Base-by-base conservation (phyloP, 768 basidiomycete species). In the Mycena crocata region DNA sequence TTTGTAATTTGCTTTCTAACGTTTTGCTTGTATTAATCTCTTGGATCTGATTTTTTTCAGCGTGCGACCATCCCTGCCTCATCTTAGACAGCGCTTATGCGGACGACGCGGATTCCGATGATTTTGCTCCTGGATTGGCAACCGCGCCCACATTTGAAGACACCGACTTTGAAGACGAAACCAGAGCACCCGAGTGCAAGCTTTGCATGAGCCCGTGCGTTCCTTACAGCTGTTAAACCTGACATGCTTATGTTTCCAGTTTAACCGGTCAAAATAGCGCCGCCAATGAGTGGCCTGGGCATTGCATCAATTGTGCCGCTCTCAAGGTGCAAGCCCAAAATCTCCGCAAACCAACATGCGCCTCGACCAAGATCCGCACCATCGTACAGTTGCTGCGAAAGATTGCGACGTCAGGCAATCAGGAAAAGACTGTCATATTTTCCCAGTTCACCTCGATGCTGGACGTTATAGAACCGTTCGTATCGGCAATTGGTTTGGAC, bases 341-440 rank as follows among this genome's bases (percentile, higher is more conserved):
- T 50, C 83, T 82, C 51, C 84, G 84, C 37, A 72, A 78, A 8
- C 83, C 89, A n/a, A 90, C 89, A 5, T 92, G 91, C 0, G 84
- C 87, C 26, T 95, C 94, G 4, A 90, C 96, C n/a, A 99, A 99
- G 79, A 93, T 95, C 59, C 85, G 90, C 31, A 93, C 91, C 85
- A 86, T 94, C 45, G 70, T 96, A 42, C 84, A 90, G 71, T 76
- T 98, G 12, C 81, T 99, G 34, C 71, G 80, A 19, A 84, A 87
- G 17, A 89, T 95, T 57, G 85, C 89, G 15, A 81, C 86, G 57
- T 84, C 87, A 13, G 78, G 85, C 21, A 75, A 83, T 15, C 77
- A 80, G 67, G 94, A 98, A 75, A 99, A 98, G 85, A 96, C 96
- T 0, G 98, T 99, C 68, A 90, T 99, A 30, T 99, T 98, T 76